Conservation (phyloP, 345 rosid species). For the Hibiscus trionum region DNA sequence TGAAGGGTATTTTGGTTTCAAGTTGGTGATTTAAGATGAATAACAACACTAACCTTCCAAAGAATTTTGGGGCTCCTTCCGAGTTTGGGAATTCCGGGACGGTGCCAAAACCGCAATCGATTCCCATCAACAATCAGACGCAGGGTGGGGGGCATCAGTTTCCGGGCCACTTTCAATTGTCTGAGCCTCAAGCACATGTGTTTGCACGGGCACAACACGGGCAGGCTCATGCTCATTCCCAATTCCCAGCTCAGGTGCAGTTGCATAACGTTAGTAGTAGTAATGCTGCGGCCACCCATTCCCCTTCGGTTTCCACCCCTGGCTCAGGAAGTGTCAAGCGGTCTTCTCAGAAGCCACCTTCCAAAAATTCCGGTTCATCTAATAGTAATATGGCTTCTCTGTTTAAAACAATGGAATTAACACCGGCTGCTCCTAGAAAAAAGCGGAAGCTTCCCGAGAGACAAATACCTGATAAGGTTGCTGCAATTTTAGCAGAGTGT, state of each 20-base stretch:
- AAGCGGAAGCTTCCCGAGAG: slow-evolving; percentile 41
- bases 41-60: slow-evolving; percentile 21
- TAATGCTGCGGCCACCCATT: slow-evolving; percentile 19
- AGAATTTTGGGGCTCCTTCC: slow-evolving; percentile 24
- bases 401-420: slow-evolving; percentile 49
- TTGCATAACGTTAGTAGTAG: slow-evolving; percentile 21
- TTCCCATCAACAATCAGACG: slow-evolving; percentile 22
- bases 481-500: slow-evolving; percentile 40
- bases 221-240: slow-evolving; percentile 29
- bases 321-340: slow-evolving; percentile 34
- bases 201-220: slow-evolving; percentile 29
- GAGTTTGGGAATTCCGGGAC: slow-evolving; percentile 29
- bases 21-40: slow-evolving; percentile 21
- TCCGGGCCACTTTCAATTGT: slow-evolving; percentile 47
- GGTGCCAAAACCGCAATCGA: slow-evolving; percentile 24
- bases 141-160: slow-evolving; percentile 24
- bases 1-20: slow-evolving; percentile 1
- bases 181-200: slow-evolving; percentile 40
- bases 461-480: slow-evolving; percentile 46
- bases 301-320: slow-evolving; percentile 33
- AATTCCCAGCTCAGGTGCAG: slow-evolving; percentile 23
- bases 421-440: slow-evolving; percentile 40
- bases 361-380: slow-evolving; percentile 36
- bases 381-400: slow-evolving; percentile 23
- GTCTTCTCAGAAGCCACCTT: slow-evolving; percentile 40